Conservation (phyloP, 2,329 filamentous ascomycete species). For the Trichoderma atrobrunneum region DNA sequence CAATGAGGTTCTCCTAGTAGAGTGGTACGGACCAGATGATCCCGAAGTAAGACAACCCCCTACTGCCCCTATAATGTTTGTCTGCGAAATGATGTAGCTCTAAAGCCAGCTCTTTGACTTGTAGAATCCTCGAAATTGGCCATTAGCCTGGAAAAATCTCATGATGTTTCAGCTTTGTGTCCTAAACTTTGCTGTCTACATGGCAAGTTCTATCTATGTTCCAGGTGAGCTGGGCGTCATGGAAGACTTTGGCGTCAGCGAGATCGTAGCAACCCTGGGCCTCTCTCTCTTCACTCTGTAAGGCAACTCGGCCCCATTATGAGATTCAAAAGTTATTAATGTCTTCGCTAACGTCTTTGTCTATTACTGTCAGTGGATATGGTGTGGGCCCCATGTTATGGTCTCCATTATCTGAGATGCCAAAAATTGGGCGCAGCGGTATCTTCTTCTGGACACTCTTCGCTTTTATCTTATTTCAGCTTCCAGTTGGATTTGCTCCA, state of each 20-base stretch:
- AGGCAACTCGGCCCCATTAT: not conserved
- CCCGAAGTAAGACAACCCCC: not conserved
- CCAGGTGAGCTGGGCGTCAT: not conserved
- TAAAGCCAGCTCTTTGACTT: not conserved
- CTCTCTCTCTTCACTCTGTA: not conserved
- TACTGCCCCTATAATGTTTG: not conserved
- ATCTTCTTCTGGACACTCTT: not conserved
- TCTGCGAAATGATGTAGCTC: not conserved
- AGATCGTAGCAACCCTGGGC: not conserved
- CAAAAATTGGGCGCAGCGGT: not conserved
- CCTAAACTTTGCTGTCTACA: not conserved
- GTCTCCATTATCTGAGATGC: not conserved
- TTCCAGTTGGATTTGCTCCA: not conserved
- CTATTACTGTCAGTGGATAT: not conserved
- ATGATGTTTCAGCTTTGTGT: not conserved
- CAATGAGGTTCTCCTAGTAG: not conserved
- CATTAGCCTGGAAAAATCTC: not conserved
- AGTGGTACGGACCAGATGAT: not conserved
- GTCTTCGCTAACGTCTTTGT: not conserved
- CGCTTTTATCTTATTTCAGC: not conserved
- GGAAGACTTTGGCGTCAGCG: not conserved
- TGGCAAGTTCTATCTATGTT: not conserved
- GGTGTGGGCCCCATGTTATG: not conserved
- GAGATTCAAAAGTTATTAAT: not conserved
- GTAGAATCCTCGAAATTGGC: not conserved